phyloP scores from a whole-genome alignment of 768 basidiomycete genomes.

The Tulasnella sp. region DNA sequence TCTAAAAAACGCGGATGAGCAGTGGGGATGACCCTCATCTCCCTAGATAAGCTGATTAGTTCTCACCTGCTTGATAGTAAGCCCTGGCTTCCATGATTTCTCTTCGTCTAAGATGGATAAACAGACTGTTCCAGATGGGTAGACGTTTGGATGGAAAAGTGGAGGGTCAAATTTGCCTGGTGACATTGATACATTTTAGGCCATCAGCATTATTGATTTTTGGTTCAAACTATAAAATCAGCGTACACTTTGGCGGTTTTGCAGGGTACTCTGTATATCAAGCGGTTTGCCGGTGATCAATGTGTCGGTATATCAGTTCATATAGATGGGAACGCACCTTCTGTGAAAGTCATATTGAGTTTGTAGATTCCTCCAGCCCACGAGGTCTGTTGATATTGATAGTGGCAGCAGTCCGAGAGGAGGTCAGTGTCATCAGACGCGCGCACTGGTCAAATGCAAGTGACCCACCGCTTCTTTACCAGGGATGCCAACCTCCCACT shows the following conservation, averaged over 20 bases:
- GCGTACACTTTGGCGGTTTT: conserved; percentile 82
- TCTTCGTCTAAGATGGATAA: conserved; percentile 97
- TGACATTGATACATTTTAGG: not conserved
- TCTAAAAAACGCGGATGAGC: conserved; percentile 39
- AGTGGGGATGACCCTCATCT: too few relatives aligned
- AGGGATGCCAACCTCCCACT: conserved; percentile 99
- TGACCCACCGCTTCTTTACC: conserved; percentile 73
- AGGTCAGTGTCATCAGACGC: not conserved
- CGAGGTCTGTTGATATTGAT: conserved; percentile 49
- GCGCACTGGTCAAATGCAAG: conserved; percentile 14
- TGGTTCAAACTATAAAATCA: not conserved
- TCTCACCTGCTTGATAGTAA: conserved; percentile 91
- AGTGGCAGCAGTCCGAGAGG: not conserved
- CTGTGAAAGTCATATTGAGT: conserved; percentile 88
- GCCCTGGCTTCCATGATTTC: conserved; percentile 97
- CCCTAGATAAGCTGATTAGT: too few relatives aligned
- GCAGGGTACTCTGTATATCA: conserved; percentile 71
- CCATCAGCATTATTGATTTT: conserved; percentile 4
- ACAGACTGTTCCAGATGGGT: conserved; percentile 97
- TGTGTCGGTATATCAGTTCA: not conserved
- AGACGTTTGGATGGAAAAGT: conserved; percentile 96
- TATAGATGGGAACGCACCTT: conserved; percentile 45
- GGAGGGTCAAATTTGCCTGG: conserved; percentile 94
- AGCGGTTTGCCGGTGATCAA: conserved; percentile 1
- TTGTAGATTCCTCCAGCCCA: conserved; percentile 98